Evolutionary conservation across 2,329 filamentous ascomycete genomes (phyloP), one percentile per base, ranked within the genome.

Genomic region (Diaporthe ampelina): DNA sequence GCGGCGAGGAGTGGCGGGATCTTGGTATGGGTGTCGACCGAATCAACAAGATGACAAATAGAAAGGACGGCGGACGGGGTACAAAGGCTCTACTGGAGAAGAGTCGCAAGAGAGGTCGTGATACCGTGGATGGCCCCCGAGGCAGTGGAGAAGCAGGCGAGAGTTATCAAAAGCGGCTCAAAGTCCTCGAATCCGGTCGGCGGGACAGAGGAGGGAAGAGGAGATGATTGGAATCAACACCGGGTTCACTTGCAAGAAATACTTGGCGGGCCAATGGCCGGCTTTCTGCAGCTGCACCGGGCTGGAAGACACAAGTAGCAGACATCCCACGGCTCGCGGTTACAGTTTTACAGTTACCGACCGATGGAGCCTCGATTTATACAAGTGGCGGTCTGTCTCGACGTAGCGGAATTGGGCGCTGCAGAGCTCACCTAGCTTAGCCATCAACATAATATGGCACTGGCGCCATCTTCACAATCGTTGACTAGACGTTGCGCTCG

Each of bases 1-100:
- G 96, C 76, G 97, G 97, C 69, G 97, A 98, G 84, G 97, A 98
- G 81, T 98, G 95, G 94, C 91, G 93, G 77, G 92, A 93, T 35
- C 86, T 99, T 58, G 94, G 94, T 73, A 93, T 95, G 81, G 95
- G 95, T 10, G 90, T 95, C 69, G 94, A 98, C 84, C 89, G 96
- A 58, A 98, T 98, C 83, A 93, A 95, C 78, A 89, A 92, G 76
- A 86, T 98, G 80, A 98, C 95, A 9, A 91, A 91, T 83, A 90
- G 90, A 81, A 94, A 91, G 82, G 87, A 87, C 75, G 86, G 87
- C 48, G 86, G 87, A 77, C 82, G 87, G 65, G 88, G 89, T 43
- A 90, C 90, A 17, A 88, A 87, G 77, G 89, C 90, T 0, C 81
- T 94, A 77, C 83, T 95, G 77, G 95, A 97, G 80, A 95, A 93